Conservation (phyloP, 495 filamentous ascomycete species). For the Podospora anserina region DNA sequence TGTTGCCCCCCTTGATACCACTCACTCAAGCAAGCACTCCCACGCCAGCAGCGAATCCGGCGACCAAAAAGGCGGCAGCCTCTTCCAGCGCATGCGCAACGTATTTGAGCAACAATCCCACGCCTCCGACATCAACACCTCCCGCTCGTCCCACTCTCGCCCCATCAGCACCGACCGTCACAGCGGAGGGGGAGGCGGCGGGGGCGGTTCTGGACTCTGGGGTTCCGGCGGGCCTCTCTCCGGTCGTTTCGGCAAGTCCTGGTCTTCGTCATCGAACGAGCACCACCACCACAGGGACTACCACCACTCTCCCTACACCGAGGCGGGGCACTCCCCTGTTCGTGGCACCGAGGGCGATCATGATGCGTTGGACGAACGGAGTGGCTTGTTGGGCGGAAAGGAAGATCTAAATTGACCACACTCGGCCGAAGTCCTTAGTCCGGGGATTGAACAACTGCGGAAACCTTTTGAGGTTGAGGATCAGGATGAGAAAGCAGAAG, state of each 20-base stretch:
- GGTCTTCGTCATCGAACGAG: background rate
- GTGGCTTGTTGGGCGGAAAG: constrained; percentile 12
- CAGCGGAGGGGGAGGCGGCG: constrained; percentile 1
- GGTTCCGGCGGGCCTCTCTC: background rate
- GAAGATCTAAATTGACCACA: constrained; percentile 29
- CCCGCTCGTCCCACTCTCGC: background rate
- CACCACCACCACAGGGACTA: background rate
- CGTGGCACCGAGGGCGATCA: background rate
- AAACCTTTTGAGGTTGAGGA: background rate
- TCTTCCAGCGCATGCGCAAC: constrained; percentile 37
- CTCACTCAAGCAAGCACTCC: background rate
- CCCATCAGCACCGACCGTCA: background rate
- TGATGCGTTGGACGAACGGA: constrained; percentile 1
- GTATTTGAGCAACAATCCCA: constrained; percentile 31
- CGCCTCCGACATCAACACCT: background rate
- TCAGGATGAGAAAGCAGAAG: constrained; percentile 9
- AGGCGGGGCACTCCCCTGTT: background rate
- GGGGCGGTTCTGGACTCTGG: constrained; percentile 1
- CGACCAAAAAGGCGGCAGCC: constrained; percentile 8
- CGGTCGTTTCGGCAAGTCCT: background rate
- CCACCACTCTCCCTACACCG: background rate
- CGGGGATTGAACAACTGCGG: background rate
- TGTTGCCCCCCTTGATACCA: background rate
- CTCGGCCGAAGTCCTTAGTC: constrained; percentile 18
- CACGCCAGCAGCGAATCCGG: background rate